These are phyloP conservation scores for Penicillium polonicum DNA, from an alignment of 2,329 filamentous ascomycete genomes.

Conservation along the genomic window DNA sequence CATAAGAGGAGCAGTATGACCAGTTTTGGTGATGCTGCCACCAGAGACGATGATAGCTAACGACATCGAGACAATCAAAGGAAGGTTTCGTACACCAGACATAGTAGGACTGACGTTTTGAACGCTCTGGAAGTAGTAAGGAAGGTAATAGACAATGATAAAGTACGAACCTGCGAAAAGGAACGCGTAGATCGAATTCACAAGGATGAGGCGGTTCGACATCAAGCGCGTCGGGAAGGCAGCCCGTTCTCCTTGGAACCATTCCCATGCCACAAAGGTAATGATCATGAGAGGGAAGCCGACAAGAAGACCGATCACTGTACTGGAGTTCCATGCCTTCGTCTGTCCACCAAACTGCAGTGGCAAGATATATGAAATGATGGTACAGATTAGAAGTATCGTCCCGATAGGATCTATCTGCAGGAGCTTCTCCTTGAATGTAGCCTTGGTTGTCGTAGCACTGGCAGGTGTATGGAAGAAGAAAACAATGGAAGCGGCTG, in stretches of 20 bases:
- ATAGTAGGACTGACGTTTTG: conserved; percentile 31
- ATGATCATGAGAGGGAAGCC: conserved; percentile 42
- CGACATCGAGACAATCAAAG: conserved; percentile 40
- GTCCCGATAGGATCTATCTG: conserved; percentile 49
- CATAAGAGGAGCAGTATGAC: conserved; percentile 29
- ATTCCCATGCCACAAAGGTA: conserved; percentile 39
- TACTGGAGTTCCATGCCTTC: conserved; percentile 38
- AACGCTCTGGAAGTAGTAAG: conserved; percentile 50
- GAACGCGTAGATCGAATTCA: conserved; percentile 23
- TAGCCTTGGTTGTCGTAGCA: not conserved
- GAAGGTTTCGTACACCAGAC: conserved; percentile 45
- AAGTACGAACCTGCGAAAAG: conserved; percentile 39
- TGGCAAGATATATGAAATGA: conserved; percentile 3
- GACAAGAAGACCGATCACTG: conserved; percentile 49
- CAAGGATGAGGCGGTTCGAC: conserved; percentile 32
- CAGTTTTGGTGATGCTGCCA: conserved; percentile 25
- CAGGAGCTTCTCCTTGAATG: conserved; percentile 36
- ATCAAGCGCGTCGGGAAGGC: conserved; percentile 41
- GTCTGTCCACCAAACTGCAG: conserved; percentile 46
- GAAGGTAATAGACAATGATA: conserved; percentile 47
- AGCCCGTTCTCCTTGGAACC: conserved; percentile 42
- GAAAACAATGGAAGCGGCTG: not conserved
- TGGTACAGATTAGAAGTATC: conserved; percentile 38
- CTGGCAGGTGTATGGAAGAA: conserved; percentile 15
- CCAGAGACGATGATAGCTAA: conserved; percentile 27